These are phyloP conservation scores for Acanthamoeba lenticulata DNA, from an alignment of 208 protist species.

Conservation along the genomic window DNA sequence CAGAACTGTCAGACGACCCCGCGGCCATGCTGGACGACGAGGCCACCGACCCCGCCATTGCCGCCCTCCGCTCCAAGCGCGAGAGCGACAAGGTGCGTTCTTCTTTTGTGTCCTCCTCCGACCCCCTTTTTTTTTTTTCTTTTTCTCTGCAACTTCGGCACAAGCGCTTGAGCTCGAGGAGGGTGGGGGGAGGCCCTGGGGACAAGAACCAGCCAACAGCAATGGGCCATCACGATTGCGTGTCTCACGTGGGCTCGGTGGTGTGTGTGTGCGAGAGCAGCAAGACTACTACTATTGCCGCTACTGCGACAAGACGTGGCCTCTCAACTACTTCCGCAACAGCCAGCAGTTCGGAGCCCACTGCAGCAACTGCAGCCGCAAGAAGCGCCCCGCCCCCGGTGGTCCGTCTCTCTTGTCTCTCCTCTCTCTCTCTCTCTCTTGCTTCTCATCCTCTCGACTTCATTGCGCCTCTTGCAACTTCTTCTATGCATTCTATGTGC, in stretches of 20 bases:
- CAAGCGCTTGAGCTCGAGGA: no score
- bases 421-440: background rate
- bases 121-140: background rate
- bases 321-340: slow-evolving; percentile 77
- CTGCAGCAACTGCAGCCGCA: slow-evolving; percentile 81
- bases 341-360: slow-evolving; percentile 83
- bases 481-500: background rate
- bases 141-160: no score
- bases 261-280: background rate
- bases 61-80: slow-evolving; percentile 6
- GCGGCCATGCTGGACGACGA: slow-evolving; percentile 14
- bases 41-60: slow-evolving; percentile 20
- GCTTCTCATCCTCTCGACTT: no score
- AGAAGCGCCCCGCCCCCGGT: slow-evolving; percentile 25
- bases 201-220: no score
- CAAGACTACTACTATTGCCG: slow-evolving; percentile 70
- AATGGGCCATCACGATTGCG: no score
- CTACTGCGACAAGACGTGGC: slow-evolving; percentile 81
- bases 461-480: no score
- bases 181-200: no score
- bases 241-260: background rate
- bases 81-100: background rate
- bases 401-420: background rate
- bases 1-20: background rate
- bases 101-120: background rate